These are phyloP conservation scores for Fraxinus sp. DNA, from an alignment of 305 asterid genomes.

Conservation along the genomic window DNA sequence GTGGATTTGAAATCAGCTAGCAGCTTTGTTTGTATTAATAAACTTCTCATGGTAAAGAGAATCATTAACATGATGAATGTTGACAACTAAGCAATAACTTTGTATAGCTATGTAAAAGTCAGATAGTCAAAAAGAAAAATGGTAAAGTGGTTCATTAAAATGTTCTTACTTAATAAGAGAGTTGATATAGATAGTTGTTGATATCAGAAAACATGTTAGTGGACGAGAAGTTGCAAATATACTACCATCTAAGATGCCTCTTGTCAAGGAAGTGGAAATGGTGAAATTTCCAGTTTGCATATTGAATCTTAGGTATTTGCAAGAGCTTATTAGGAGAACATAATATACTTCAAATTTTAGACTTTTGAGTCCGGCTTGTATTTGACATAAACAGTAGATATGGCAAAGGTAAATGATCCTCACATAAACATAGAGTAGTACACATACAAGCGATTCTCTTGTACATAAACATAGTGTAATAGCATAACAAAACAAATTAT, in stretches of 20 bases:
- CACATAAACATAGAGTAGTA: background rate
- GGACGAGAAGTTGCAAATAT: background rate
- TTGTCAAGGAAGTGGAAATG: background rate
- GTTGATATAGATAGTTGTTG: background rate
- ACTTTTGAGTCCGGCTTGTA: background rate
- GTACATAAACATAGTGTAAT: background rate
- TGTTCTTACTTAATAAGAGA: background rate
- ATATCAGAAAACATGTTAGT: background rate
- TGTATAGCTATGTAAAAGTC: background rate
- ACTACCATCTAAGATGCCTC: background rate
- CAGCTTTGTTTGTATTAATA: background rate
- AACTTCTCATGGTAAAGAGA: background rate
- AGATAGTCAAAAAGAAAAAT: background rate
- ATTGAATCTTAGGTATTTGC: background rate
- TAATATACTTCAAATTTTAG: background rate
- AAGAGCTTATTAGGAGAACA: background rate
- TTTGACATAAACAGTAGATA: background rate
- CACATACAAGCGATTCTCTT: background rate
- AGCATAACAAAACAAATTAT: background rate
- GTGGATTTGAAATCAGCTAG: background rate
- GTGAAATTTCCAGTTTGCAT: background rate
- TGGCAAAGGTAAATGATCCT: background rate
- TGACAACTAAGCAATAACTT: background rate
- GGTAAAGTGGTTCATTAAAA: background rate
- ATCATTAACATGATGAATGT: background rate